phyloP scores from a whole-genome alignment of 2,329 filamentous ascomycete species.

The Fusarium luffae region DNA sequence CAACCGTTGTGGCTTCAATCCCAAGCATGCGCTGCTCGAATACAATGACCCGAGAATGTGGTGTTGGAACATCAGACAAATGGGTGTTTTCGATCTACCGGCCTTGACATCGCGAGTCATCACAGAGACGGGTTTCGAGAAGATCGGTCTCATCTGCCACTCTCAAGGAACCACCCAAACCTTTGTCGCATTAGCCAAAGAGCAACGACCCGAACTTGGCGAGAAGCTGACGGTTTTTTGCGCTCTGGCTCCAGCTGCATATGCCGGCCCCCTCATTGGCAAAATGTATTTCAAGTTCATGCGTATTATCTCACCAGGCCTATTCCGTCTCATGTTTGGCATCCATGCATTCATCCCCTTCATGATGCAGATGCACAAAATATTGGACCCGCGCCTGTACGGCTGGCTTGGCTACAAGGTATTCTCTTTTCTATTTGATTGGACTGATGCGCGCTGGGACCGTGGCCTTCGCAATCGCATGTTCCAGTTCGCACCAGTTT shows the following conservation, averaged over 20 bases:
- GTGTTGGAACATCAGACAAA: constrained; percentile 95
- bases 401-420: constrained; percentile 87
- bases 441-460: constrained; percentile 89
- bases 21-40: constrained; percentile 76
- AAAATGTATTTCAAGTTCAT: constrained; percentile 95
- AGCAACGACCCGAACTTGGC: constrained; percentile 87
- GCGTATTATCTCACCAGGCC: constrained; percentile 77
- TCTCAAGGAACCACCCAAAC: constrained; percentile 93
- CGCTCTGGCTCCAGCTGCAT: constrained; percentile 88
- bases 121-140: constrained; percentile 82
- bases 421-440: constrained; percentile 89
- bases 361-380: constrained; percentile 85
- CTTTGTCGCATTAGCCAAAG: constrained; percentile 87
- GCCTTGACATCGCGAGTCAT: constrained; percentile 84
- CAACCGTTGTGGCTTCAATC: constrained; percentile 87
- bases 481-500: constrained; percentile 93
- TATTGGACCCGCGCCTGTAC: constrained; percentile 75
- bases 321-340: constrained; percentile 87
- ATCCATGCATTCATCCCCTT: constrained; percentile 93
- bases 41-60: constrained; percentile 90
- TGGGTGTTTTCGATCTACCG: constrained; percentile 89
- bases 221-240: constrained; percentile 89
- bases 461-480: constrained; percentile 79
- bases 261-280: constrained; percentile 85
- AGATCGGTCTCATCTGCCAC: constrained; percentile 85